Evolutionary conservation across 2,329 filamentous ascomycete genomes (phyloP).

Genomic region (Falciphora oryzae): DNA sequence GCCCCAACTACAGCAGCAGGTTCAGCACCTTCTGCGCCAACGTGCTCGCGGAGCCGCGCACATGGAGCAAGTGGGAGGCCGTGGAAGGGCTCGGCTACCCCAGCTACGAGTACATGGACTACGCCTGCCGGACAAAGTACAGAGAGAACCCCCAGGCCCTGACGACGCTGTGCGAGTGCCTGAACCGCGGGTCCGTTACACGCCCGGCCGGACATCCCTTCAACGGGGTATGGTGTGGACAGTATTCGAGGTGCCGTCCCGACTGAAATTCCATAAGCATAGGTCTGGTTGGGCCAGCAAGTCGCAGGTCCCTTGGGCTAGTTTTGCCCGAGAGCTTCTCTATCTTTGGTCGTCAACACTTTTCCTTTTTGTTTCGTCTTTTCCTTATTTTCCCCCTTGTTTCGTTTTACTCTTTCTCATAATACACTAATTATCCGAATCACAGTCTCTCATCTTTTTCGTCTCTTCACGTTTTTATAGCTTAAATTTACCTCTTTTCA

Average conservation of each 20-base stretch:
- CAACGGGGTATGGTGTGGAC: not conserved
- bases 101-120: not conserved
- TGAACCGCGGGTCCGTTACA: not conserved
- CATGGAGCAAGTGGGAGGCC: not conserved
- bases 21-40: not conserved
- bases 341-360: too few relatives aligned
- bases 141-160: not conserved
- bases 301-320: too few relatives aligned
- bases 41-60: not conserved
- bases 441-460: too few relatives aligned
- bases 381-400: too few relatives aligned
- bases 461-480: too few relatives aligned
- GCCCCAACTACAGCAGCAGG: not conserved
- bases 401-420: too few relatives aligned
- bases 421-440: too few relatives aligned
- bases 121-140: not conserved
- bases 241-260: not conserved
- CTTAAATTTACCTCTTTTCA: too few relatives aligned
- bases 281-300: too few relatives aligned
- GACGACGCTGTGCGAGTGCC: not conserved
- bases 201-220: not conserved
- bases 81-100: not conserved
- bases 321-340: too few relatives aligned
- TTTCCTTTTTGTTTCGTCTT: too few relatives aligned
- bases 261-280: not conserved